Conservation (phyloP, 495 filamentous ascomycete species). For the Talaromyces trachyspermus region DNA sequence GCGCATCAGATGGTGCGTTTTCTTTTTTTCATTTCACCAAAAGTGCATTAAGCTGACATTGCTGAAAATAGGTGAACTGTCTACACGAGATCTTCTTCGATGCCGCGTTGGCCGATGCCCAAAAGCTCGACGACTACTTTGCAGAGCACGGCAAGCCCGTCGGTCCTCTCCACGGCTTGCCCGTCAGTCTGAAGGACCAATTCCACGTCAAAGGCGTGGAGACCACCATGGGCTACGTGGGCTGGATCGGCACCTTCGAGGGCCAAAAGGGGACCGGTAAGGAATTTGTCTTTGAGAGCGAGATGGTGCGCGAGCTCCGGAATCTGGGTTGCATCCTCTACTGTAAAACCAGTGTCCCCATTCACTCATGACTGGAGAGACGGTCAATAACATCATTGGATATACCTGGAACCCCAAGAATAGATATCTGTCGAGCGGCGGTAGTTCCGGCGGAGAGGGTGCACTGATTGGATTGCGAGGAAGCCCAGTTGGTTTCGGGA, state of each 20-base stretch:
- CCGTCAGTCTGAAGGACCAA: constrained; percentile 63
- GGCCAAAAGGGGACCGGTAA: constrained; percentile 36
- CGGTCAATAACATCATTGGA: constrained; percentile 49
- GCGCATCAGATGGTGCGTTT: constrained; percentile 47
- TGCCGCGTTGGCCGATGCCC: constrained; percentile 51
- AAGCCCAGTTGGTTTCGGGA: constrained; percentile 51
- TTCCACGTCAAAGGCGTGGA: constrained; percentile 61
- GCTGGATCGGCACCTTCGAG: constrained; percentile 47
- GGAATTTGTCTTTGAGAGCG: constrained; percentile 33
- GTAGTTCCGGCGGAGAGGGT: constrained; percentile 52
- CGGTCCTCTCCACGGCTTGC: constrained; percentile 58
- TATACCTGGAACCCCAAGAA: constrained; percentile 47
- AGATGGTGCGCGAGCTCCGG: constrained; percentile 43
- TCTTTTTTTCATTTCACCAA: too few species aligned
- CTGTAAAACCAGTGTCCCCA: constrained; percentile 53
- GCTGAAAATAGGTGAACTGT: constrained; percentile 41
- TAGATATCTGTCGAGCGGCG: constrained; percentile 40
- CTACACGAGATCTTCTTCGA: constrained; percentile 59
- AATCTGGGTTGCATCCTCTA: constrained; percentile 30
- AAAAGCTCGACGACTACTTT: constrained; percentile 50
- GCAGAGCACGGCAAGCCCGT: constrained; percentile 36
- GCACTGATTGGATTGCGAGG: constrained; percentile 49
- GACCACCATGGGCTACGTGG: constrained; percentile 59
- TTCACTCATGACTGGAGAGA: constrained; percentile 46
- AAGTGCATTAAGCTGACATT: neutral